Base-by-base conservation (phyloP, 2,329 filamentous ascomycete genomes). In the Thielaviopsis populi region DNA sequence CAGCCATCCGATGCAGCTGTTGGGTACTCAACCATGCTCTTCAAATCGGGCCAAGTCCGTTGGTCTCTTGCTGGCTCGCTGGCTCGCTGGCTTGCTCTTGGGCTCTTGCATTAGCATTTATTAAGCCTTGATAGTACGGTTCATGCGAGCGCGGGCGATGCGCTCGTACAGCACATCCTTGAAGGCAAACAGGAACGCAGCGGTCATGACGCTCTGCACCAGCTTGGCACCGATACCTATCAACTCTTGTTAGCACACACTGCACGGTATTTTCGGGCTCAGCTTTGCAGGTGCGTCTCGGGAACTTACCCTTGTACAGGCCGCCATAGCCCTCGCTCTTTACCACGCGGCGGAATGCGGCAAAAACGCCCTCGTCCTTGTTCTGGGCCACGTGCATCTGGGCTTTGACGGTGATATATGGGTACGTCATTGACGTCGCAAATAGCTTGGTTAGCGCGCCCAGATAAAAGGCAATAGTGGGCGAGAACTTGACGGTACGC, bases 371-470 rank as follows among this genome's bases (percentile, higher is more conserved):
- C 76, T 95, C 88, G 68, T 84, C 85, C n/a, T 83, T 82, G 67
- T 84, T 85, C 67, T 82, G 85, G 33, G 91, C 90, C 67, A 99
- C 90, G 74, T 99, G 94, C 84, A 96, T 96, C 73, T 90, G 84
- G 75, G 91, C 95, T 85, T 99, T 99, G 71, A 99, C 88, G 3
- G 94, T 99, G 74, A 99, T 97, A 74, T 99, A 99, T 11, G 94
- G 94, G 75, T 99, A 99, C 5, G 94, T 99, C 71, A 97, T 88
- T 67, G 81, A 85, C 2, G 94, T 99, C 27, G 94, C 94, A 67
- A 96, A 85, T 68, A 99, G 80, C 81, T 99, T 99, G 74, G 94
- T 91, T 40, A 97, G 73, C 1, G 94, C 94, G 67, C 94, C 94
- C 2, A 99, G 80, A 72, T 94, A 83, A 75, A 99, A 99, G 60